phyloP scores from a whole-genome alignment of 306 rosid species.

The Begonia loranthoides region DNA sequence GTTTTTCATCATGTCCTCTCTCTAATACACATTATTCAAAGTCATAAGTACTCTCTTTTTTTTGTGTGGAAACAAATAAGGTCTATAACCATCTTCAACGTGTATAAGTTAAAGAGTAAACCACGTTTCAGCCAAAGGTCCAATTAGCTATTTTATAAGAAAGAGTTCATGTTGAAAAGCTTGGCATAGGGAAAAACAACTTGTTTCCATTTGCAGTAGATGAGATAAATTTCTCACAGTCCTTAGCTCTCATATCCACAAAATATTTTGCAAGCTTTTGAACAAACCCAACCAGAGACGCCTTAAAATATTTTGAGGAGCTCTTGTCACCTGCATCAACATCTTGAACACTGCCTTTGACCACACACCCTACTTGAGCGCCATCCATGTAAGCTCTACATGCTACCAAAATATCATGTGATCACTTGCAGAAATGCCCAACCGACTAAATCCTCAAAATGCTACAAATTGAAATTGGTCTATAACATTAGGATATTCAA shows the following conservation, averaged over 20 bases:
- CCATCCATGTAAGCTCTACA: slow-evolving; percentile 74
- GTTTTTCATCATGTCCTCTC: no score
- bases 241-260: slow-evolving; percentile 34
- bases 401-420: slow-evolving; percentile 57
- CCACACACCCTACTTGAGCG: slow-evolving; percentile 80
- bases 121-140: no score
- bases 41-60: no score
- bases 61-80: no score
- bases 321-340: slow-evolving; percentile 63
- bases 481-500: slow-evolving; percentile 1
- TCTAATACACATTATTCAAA: no score
- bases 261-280: slow-evolving; percentile 34
- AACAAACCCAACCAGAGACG: slow-evolving; percentile 18
- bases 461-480: slow-evolving; percentile 26
- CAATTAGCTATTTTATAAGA: no score
- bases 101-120: no score
- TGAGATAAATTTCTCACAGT: slow-evolving; percentile 39
- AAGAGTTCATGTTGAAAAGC: no score
- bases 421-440: slow-evolving; percentile 62
- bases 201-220: slow-evolving; percentile 4
- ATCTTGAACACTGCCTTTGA: slow-evolving; percentile 71
- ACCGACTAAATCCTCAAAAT: slow-evolving; percentile 58
- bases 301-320: slow-evolving; percentile 43
- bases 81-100: no score
- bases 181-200: not conserved